phyloP scores from a whole-genome alignment of 179 eudicot species.

The Vitellaria paradoxa region DNA sequence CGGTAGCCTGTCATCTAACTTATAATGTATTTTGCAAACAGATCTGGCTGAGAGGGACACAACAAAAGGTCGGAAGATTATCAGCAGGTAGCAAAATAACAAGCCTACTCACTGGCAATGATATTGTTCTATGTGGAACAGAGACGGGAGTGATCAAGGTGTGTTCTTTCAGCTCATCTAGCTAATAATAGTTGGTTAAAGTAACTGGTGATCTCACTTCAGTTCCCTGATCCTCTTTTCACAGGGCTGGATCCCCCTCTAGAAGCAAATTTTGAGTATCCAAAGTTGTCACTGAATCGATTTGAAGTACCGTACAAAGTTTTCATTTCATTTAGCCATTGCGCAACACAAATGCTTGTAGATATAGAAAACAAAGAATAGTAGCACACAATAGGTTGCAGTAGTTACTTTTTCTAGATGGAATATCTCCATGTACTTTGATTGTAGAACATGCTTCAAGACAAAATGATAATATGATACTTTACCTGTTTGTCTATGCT shows the following conservation, averaged over 20 bases:
- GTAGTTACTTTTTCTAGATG: background rate
- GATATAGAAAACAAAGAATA: background rate
- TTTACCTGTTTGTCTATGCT: background rate
- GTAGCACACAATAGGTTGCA: background rate
- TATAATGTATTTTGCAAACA: conserved; percentile 9
- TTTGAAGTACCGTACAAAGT: background rate
- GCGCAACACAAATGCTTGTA: background rate
- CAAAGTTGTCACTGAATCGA: background rate
- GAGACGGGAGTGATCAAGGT: conserved; percentile 58
- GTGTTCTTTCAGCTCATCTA: background rate
- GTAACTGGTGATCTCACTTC: background rate
- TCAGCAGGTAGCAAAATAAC: conserved; percentile 70
- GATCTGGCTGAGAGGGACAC: conserved; percentile 66
- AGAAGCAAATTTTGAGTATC: conserved; percentile 15
- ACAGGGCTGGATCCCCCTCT: conserved; percentile 70
- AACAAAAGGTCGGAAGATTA: conserved; percentile 57
- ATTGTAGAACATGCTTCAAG: background rate
- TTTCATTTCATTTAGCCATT: background rate
- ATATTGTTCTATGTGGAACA: conserved; percentile 55
- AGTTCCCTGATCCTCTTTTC: background rate
- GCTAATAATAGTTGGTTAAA: background rate
- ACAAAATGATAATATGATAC: background rate
- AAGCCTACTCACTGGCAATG: conserved; percentile 53
- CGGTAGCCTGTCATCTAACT: background rate
- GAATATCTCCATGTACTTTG: background rate